Evolutionary conservation across 2,329 filamentous ascomycete species (phyloP).

Genomic region (Cercospora sojina): DNA sequence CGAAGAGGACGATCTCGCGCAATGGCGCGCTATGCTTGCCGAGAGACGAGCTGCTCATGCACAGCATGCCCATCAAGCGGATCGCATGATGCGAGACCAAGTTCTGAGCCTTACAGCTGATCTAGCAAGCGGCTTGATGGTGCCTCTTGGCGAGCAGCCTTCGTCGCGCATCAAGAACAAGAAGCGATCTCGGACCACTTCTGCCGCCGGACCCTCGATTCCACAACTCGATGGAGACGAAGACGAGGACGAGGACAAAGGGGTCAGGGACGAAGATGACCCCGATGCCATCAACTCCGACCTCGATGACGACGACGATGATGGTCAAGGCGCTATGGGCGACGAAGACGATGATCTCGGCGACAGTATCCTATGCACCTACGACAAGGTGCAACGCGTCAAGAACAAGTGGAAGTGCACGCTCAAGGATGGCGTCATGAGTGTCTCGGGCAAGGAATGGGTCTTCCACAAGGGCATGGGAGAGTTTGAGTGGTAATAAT

Average conservation of each 20-base stretch:
- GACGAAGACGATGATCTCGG: constrained; percentile 81
- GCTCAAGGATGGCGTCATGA: constrained; percentile 92
- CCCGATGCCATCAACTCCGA: constrained; percentile 99
- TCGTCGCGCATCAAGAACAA: constrained; percentile 37
- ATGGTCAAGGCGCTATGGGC: constrained; percentile 45
- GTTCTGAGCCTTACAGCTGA: constrained; percentile 64
- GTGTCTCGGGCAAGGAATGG: constrained; percentile 85
- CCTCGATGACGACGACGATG: constrained; percentile 90
- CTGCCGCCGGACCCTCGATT: constrained; percentile 29
- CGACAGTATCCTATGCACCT: constrained; percentile 92
- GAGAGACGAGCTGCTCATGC: constrained; percentile 56
- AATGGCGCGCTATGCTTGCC: constrained; percentile 59
- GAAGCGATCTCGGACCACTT: constrained; percentile 16
- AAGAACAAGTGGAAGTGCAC: constrained; percentile 99
- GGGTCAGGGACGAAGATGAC: constrained; percentile 57
- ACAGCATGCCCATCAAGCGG: constrained; percentile 57
- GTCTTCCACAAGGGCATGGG: constrained; percentile 97
- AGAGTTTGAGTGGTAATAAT: constrained; percentile 96
- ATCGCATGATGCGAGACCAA: constrained; percentile 66
- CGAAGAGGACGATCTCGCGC: constrained; percentile 55
- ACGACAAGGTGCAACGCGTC: constrained; percentile 97
- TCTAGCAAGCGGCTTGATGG: constrained; percentile 75
- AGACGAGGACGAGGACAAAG: constrained; percentile 48
- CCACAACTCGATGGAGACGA: constrained; percentile 59
- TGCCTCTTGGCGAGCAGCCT: constrained; percentile 62